phyloP scores from a whole-genome alignment of 2,329 filamentous ascomycete genomes.

The Epichloe elymi region DNA sequence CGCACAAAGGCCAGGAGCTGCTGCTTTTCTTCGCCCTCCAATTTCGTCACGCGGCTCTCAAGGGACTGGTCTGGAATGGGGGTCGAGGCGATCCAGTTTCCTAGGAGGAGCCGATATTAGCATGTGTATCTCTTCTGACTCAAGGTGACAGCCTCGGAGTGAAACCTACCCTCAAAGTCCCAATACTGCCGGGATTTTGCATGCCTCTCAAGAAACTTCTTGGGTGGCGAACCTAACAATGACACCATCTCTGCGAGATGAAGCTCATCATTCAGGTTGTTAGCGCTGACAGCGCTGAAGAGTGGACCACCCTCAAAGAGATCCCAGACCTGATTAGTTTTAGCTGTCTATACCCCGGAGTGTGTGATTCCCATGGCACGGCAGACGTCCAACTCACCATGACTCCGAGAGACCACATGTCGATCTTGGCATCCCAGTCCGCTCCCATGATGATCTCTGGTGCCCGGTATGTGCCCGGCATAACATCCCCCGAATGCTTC shows the following conservation, averaged over 20 bases:
- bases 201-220: slow-evolving; percentile 17
- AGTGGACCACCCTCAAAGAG: slow-evolving; percentile 17
- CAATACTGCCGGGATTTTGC: background rate
- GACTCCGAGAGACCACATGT: slow-evolving; percentile 22
- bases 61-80: slow-evolving; percentile 13
- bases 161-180: background rate
- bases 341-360: background rate
- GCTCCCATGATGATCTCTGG: slow-evolving; percentile 22
- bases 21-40: too few species aligned
- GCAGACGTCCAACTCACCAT: slow-evolving; percentile 12
- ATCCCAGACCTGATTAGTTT: slow-evolving; percentile 10
- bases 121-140: too few species aligned
- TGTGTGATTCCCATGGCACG: too few species aligned
- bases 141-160: background rate
- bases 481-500: slow-evolving; percentile 15
- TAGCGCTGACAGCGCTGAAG: slow-evolving; percentile 12
- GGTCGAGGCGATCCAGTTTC: slow-evolving; percentile 14
- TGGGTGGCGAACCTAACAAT: slow-evolving; percentile 22
- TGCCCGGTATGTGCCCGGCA: slow-evolving; percentile 20
- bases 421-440: slow-evolving; percentile 20
- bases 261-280: slow-evolving; percentile 13
- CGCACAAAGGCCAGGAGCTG: too few species aligned
- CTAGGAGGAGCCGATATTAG: slow-evolving; percentile 1
- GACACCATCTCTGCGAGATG: slow-evolving; percentile 24
- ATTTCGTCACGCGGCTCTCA: slow-evolving; percentile 5